Base-by-base conservation (phyloP, 2,329 filamentous ascomycete species). In the Curvularia sp. region DNA sequence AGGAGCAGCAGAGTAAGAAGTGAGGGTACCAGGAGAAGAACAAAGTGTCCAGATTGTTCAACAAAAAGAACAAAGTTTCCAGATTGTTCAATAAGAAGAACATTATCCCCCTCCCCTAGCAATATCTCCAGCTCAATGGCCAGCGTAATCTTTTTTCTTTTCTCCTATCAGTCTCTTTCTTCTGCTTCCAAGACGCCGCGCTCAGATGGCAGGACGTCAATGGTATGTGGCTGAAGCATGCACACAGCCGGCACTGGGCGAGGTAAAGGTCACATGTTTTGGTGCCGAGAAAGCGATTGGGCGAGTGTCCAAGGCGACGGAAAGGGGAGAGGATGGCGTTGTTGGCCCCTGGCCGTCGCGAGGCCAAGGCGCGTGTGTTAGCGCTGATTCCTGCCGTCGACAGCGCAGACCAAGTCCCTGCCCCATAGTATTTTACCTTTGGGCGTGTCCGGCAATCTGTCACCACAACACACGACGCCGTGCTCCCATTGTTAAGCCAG, bases 1-100 rank as follows among this genome's bases (percentile, higher is more conserved):
- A n/a, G 52, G 61, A 59, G 47, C 70, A 73, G 58, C 58, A 67
- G 56, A 64, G 61, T 49, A 59, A 55, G 32, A 28, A 36, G 30
- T 46, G 25, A 18, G 3, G 25, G 23, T 2, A 25, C 15, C 6
- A 19, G 23, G 23, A 25, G 13, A 25, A 42, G 21, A 15, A 25
- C 15, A 25, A 25, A 25, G 12, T 25, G 23, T 42, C n/a, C 39
- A 42, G 23, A 42, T 42, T 42, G 39, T 42, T 25, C 32, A 34
- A 34, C 13, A 34, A n/a, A n/a, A n/a, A n/a, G n/a, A n/a, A n/a
- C n/a, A n/a, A n/a, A n/a, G n/a, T n/a, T n/a, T n/a, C n/a, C n/a
- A n/a, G n/a, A n/a, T n/a, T n/a, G n/a, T n/a, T n/a, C n/a, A n/a
- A n/a, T n/a, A n/a, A n/a, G n/a, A n/a, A n/a, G n/a, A n/a, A n/a